A percentile compares a stretch with the other conserved stretches of the same genome.
Conservation (phyloP, 2,329 filamentous ascomycete genomes). For the Calonectria crousiana region DNA sequence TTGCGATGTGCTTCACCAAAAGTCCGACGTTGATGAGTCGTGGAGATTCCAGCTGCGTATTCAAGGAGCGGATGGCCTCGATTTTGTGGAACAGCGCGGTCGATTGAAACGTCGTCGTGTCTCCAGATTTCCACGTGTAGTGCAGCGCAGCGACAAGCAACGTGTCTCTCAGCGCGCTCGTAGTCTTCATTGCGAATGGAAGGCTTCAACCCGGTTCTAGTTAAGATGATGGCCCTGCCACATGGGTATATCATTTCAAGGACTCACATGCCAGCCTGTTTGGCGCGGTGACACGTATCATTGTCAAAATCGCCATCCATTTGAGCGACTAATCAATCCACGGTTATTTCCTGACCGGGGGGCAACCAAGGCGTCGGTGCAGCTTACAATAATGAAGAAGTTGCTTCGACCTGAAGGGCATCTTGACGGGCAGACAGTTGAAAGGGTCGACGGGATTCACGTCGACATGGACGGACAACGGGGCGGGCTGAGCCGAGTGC, state of each 20-base stretch:
- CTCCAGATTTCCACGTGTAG: background rate
- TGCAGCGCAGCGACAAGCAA: background rate
- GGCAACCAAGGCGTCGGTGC: no score
- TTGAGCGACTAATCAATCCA: background rate
- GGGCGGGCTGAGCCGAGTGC: background rate
- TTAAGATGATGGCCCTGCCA: background rate
- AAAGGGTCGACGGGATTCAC: background rate
- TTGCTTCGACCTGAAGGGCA: background rate
- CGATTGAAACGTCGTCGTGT: background rate
- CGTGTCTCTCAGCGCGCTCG: background rate
- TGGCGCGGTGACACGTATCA: background rate
- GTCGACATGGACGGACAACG: background rate
- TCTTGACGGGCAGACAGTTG: background rate
- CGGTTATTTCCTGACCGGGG: background rate
- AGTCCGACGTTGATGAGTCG: background rate
- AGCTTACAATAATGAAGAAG: background rate
- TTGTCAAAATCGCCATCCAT: background rate
- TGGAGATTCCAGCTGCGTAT: background rate
- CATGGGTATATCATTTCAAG: background rate
- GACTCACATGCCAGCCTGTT: background rate
- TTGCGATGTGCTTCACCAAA: background rate
- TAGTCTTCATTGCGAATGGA: background rate
- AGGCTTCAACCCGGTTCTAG: background rate
- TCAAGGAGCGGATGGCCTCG: background rate
- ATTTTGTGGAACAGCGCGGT: background rate